Conservation (phyloP, 805 yeast genomes). For the Ogataea chonburiensis region DNA sequence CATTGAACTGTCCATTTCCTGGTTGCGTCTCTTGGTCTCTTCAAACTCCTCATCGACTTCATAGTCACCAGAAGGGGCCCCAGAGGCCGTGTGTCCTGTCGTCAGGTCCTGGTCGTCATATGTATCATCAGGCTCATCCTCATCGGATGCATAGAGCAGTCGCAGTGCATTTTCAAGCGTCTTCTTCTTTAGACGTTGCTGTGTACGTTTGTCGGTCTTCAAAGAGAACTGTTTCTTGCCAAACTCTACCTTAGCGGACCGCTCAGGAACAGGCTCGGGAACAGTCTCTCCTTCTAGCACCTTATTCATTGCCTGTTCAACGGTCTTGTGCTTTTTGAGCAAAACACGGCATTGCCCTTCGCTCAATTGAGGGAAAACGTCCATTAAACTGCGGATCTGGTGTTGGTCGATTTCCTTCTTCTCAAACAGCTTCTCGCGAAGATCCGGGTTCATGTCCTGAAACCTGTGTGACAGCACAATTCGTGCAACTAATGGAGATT, state of each 20-base stretch:
- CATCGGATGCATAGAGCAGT: conserved; percentile 69
- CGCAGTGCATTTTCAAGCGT: conserved; percentile 57
- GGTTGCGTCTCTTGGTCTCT: conserved; percentile 15
- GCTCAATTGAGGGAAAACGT: conserved; percentile 66
- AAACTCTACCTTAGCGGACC: conserved; percentile 29
- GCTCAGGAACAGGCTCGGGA: conserved; percentile 35
- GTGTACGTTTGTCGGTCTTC: conserved; percentile 16
- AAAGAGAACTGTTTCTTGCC: conserved; percentile 35
- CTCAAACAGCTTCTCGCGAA: conserved; percentile 48
- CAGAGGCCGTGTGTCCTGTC: conserved; percentile 10
- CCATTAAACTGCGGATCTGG: conserved; percentile 44
- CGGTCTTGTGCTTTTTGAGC: conserved; percentile 47
- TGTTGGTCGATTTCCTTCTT: conserved; percentile 28
- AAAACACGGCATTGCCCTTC: conserved; percentile 47
- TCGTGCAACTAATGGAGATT: conserved; percentile 56
- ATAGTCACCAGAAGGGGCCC: conserved; percentile 33
- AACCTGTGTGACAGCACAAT: conserved; percentile 50
- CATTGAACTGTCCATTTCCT: conserved; percentile 27
- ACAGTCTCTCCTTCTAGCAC: conserved; percentile 63
- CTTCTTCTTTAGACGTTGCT: conserved; percentile 52
- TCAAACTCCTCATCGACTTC: conserved; percentile 29
- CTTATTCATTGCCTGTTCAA: conserved; percentile 56
- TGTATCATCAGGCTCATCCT: conserved; percentile 84
- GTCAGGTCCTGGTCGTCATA: conserved; percentile 56
- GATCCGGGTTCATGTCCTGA: conserved; percentile 47